Evolutionary conservation across 1,284 basidiomycete species (phyloP), one percentile per base, ranked within the genome.

Genomic region (Trametes polyzona): DNA sequence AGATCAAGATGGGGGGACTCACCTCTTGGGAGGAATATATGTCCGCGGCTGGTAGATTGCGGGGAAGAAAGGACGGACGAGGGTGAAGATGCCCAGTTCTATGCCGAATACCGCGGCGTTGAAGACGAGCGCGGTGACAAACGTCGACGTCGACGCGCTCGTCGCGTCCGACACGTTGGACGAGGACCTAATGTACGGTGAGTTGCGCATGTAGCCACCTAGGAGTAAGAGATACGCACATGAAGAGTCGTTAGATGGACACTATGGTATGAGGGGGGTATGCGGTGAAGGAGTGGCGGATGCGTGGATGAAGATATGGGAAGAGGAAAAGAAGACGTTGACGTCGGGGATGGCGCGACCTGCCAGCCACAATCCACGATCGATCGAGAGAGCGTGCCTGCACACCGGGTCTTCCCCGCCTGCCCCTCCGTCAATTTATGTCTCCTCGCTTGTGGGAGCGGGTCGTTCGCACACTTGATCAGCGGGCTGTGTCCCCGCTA

Each of bases 1-100:
- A 29, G 12, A 10, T 9, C 2, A 2, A 5, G 35, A 27, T 4
- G 2, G 27, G 1, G 29, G 29, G 16, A 72, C 80, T 72, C 69
- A 86, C 83, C 74, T 62, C 70, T 80, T 66, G 58, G 69, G 40
- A 67, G 74, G 42, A 79, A 86, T 65, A 84, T 86, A 39, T 12
- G 91, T 89, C 49, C 92, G 78, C 0, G 93, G 93, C 68, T 95
- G 91, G 69, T 95, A 95, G 27, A 92, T 85, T 12, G 81, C 75
- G 63, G 83, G 88, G 76, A 92, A 92, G 64, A 82, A 82, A 0
- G 84, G 86, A 33, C 89, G 78, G 17, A 92, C 71, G 61, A 91
- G 57, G 21, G 90, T 88, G 73, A 93, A 96, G 4, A 81, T 80
- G 6, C 71, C 74, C 40, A 95, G 70, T 73, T 94, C 88, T 9